Evolutionary conservation across 192 early-diverging fungal species (phyloP).

Genomic region (Podila horticola): DNA sequence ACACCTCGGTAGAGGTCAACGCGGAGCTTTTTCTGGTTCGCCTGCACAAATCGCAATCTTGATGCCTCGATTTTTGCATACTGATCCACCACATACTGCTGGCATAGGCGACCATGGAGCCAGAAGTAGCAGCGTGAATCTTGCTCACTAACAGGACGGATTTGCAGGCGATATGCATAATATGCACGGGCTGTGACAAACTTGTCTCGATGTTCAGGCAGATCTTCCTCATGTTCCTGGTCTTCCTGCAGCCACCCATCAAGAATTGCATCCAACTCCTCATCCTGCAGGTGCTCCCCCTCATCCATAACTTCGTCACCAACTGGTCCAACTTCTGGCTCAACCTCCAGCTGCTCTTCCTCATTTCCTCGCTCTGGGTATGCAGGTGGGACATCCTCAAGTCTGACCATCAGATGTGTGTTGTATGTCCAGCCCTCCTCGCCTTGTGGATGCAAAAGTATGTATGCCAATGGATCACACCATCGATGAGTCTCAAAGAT

Average conservation of each 20-base stretch:
- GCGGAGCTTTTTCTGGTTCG: constrained; percentile 8
- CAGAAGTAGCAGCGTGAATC: constrained; percentile 12
- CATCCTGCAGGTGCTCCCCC: neutral
- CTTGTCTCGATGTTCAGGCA: neutral
- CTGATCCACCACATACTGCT: constrained; percentile 44
- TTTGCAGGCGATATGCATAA: constrained; percentile 21
- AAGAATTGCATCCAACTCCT: neutral
- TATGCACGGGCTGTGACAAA: constrained; percentile 2
- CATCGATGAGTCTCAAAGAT: constrained; percentile 16
- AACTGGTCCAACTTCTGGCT: neutral
- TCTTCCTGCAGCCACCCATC: neutral
- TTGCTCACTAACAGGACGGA: neutral
- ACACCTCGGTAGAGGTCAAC: constrained; percentile 14
- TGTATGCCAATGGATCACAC: constrained; percentile 22
- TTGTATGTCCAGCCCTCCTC: constrained; percentile 27
- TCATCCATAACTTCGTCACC: neutral
- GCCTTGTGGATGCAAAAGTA: constrained; percentile 19
- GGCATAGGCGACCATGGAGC: constrained; percentile 22
- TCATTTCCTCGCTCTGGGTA: neutral
- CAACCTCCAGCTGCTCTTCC: neutral
- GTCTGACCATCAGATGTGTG: neutral
- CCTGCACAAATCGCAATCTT: constrained; percentile 9
- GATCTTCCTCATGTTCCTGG: neutral
- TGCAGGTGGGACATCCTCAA: neutral
- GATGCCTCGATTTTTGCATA: constrained; percentile 37